Evolutionary conservation across 148 eudicot species (phyloP).

Genomic region (Vaccinium vitisidaea): DNA sequence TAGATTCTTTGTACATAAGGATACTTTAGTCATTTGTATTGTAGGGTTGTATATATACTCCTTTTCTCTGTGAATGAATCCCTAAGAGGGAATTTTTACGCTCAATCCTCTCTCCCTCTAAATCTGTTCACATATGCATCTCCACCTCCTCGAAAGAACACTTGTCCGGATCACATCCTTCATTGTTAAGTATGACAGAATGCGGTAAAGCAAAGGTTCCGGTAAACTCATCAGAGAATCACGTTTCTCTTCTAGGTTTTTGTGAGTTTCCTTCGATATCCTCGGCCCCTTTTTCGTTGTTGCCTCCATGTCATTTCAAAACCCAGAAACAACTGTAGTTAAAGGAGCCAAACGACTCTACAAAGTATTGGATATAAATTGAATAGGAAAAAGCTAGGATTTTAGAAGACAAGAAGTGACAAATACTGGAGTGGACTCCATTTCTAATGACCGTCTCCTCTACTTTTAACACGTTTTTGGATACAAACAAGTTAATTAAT

Average conservation of each 20-base stretch:
- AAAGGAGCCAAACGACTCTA: not conserved
- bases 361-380: not conserved
- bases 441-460: too few relatives aligned
- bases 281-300: not conserved
- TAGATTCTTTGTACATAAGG: too few relatives aligned
- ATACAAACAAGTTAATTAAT: not conserved
- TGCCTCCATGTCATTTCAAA: not conserved
- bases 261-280: not conserved
- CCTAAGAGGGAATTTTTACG: too few relatives aligned
- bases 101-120: too few relatives aligned
- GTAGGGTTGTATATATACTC: too few relatives aligned
- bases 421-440: not conserved
- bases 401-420: not conserved
- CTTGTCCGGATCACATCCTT: constrained; percentile 8
- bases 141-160: not conserved
- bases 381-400: not conserved
- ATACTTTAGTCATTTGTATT: too few relatives aligned
- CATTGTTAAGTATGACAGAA: constrained; percentile 9
- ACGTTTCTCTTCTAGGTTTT: not conserved
- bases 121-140: too few relatives aligned
- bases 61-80: too few relatives aligned
- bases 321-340: not conserved
- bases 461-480: too few relatives aligned
- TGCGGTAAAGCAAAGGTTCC: not conserved
- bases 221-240: not conserved